Evolutionary conservation across 352 stramenopile genomes (phyloP).

Genomic region (Globisporangium abappressorium): DNA sequence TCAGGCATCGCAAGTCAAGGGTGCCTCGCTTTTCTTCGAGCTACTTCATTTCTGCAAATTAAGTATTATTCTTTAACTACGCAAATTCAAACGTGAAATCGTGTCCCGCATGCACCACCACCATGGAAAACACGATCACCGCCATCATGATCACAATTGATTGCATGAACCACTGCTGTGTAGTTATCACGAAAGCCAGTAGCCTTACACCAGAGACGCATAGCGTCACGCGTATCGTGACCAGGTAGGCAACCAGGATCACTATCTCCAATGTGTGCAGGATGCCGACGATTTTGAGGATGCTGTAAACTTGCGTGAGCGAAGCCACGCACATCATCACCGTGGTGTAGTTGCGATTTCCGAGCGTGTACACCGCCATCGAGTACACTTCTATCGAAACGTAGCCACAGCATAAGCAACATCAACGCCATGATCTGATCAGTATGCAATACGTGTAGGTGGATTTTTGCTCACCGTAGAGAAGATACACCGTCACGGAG

Average conservation of each 20-base stretch:
- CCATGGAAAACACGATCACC: slow-evolving; percentile 1
- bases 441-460: too few relatives aligned
- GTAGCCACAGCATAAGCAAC: too few relatives aligned
- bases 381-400: background rate
- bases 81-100: slow-evolving; percentile 11
- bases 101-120: background rate
- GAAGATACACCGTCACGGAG: background rate
- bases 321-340: background rate
- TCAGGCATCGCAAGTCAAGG: too few relatives aligned
- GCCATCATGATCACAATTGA: background rate
- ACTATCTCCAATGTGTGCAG: background rate
- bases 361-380: background rate
- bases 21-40: too few relatives aligned
- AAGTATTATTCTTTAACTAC: background rate
- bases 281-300: background rate
- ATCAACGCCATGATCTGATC: too few relatives aligned
- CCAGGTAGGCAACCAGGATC: background rate
- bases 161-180: background rate
- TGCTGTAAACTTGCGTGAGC: background rate
- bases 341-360: background rate
- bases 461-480: background rate
- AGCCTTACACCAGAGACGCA: background rate
- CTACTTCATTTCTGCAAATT: background rate
- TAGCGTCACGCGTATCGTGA: background rate
- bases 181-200: background rate